Evolutionary conservation across 2,329 filamentous ascomycete species (phyloP), one percentile per base, ranked within the genome.

Genomic region (Pseudocercospora macadamiae): DNA sequence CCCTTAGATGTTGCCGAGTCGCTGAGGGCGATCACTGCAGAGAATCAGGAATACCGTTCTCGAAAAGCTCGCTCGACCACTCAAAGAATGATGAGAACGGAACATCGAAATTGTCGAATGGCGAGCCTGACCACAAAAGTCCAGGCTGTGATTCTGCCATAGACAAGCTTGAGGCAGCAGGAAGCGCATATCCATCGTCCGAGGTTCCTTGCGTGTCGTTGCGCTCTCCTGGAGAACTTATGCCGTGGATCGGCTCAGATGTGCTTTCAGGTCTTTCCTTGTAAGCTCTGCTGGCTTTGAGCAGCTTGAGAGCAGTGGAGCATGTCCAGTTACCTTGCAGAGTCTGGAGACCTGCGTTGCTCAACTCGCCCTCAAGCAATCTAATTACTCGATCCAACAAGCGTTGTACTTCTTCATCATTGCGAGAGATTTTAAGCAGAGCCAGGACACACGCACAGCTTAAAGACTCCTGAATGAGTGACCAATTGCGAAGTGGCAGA

Each of bases 361-460:
- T 39, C 36, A 39, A 10, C 6, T 39, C 36, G 4, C 16, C 4
- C 36, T 39, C 36, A 7, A 39, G 36, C 1, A 39, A 5, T 39
- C 16, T n/a, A 39, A 39, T 39, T n/a, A 39, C 7, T 19, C 21
- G 16, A 19, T 39, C n/a, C 36, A 39, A 39, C 4, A 39, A 21
- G 16, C 16, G 18, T 10, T 39, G 36, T 39, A 39, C 36, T 39
- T 9, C 36, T 39, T n/a, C 3, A 9, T 39, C 6, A 4, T 21
- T 21, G 10, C 36, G 2, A 19, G 16, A 39, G 6, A 19, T 19
- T 19, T 39, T 39, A 18, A 39, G 16, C 21, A 49, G 25, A 26
- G 19, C 45, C 14, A 49, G 18, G 23, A 49, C 21, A 26, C 45
- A 49, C 3, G 45, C 45, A n/a, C 45, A 49, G 45, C 45, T 49